phyloP scores from a whole-genome alignment of 208 protist species.

The Strigomonas galati region DNA sequence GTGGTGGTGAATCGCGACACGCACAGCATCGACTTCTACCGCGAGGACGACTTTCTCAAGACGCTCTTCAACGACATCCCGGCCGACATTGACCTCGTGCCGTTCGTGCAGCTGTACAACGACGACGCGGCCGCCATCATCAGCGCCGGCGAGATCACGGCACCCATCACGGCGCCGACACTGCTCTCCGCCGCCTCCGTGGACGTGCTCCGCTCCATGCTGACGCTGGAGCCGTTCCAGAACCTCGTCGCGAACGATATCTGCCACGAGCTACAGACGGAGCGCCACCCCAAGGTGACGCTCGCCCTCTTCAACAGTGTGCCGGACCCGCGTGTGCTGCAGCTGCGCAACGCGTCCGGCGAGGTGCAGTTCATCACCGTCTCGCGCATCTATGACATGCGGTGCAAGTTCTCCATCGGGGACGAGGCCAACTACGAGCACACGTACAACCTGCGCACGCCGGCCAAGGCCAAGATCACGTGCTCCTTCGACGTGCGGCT shows the following conservation, averaged over 20 bases:
- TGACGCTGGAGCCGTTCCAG: constrained; percentile 80
- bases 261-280: constrained; percentile 60
- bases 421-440: constrained; percentile 72
- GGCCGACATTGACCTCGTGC: constrained; percentile 73
- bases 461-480: constrained; percentile 48
- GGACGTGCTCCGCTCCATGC: constrained; percentile 85
- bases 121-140: constrained; percentile 79
- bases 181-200: constrained; percentile 78
- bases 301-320: constrained; percentile 81
- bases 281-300: constrained; percentile 65
- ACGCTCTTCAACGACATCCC: constrained; percentile 85
- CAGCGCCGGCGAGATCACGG: constrained; percentile 70
- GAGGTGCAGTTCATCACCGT: constrained; percentile 62
- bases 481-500: constrained; percentile 50
- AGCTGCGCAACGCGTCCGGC: constrained; percentile 51
- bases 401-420: constrained; percentile 73
- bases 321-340: constrained; percentile 73
- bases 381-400: constrained; percentile 56
- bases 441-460: constrained; percentile 76
- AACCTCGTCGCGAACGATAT: constrained; percentile 58
- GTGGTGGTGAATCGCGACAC: constrained; percentile 79
- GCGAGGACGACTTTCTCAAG: constrained; percentile 81
- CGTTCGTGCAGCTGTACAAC: constrained; percentile 92
- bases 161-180: constrained; percentile 67
- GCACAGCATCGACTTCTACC: constrained; percentile 78